phyloP scores from a whole-genome alignment of 495 filamentous ascomycete genomes.

The Neurospora tetrasperma region DNA sequence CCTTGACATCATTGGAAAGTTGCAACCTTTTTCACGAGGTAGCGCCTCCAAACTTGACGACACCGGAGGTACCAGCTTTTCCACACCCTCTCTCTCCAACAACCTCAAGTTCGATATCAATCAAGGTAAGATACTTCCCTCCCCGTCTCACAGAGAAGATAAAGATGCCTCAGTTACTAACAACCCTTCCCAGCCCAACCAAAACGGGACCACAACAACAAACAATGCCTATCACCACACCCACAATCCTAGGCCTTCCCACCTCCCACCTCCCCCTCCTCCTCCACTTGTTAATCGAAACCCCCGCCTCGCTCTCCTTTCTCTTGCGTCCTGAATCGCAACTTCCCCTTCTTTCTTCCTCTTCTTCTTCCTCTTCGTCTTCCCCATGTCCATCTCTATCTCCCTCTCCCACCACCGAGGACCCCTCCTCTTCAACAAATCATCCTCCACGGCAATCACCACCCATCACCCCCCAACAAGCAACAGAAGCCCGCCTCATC shows the following conservation, averaged over 20 bases:
- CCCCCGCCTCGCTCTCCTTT: conserved; percentile 15
- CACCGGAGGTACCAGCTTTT: too few species aligned
- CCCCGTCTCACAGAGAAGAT: too few species aligned
- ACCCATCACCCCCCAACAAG: neutral
- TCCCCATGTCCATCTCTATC: neutral
- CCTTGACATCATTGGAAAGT: neutral
- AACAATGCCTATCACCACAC: neutral
- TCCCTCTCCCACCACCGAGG: conserved; percentile 5
- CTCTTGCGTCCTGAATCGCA: conserved; percentile 1
- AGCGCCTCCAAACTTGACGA: neutral
- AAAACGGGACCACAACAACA: neutral
- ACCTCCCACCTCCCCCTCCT: conserved; percentile 5
- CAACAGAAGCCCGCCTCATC: conserved; percentile 24
- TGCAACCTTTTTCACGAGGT: neutral
- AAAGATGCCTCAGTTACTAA: neutral
- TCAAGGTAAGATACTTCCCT: too few species aligned
- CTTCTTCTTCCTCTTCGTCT: neutral
- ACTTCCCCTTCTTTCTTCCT: neutral
- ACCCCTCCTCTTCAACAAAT: too few species aligned
- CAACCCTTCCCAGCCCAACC: neutral
- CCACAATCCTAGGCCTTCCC: neutral
- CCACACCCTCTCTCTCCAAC: too few species aligned
- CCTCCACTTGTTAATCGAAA: conserved; percentile 17
- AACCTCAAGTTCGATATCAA: too few species aligned
- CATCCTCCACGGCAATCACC: too few species aligned